Evolutionary conservation across 2,329 filamentous ascomycete genomes (phyloP), one percentile per base, ranked within the genome.

Genomic region (Chalaropsis ovoidea): DNA sequence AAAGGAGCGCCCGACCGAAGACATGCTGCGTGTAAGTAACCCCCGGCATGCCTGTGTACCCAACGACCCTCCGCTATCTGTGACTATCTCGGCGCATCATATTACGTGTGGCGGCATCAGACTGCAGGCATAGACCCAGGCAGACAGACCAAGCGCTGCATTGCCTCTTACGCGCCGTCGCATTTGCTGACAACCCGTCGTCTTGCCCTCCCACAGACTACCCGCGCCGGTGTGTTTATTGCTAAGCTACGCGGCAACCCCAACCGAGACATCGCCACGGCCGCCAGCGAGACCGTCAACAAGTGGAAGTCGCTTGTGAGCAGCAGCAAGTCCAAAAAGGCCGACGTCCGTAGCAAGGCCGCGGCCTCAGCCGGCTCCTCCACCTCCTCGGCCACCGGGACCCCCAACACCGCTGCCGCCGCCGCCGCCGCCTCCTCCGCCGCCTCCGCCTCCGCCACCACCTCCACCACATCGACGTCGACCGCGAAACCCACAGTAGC

Each of bases 161-260:
- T n/a, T n/a, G n/a, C 13, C 17, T 13, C 27, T 7, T 2, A 58
- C 54, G 54, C 54, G 54, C 54, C 24, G 8, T 39, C 35, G n/a
- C 24, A 22, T 19, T 39, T 35, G 54, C 54, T 58, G n/a, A 58
- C 54, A 58, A n/a, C 15, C 15, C 15, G 15, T 47, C 8, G 15
- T 3, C 27, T 13, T 58, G 54, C 27, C 27, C 47, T 60, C 45
- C 8, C 61, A 64, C 68, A 87, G 85, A 81, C 88, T 52, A 97
- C 93, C n/a, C 89, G 88, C 71, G 93, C 95, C 63, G 94, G 94
- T 71, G 87, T 96, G 70, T 85, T 88, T 62, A 89, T 97, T 69
- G 93, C 92, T 75, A 93, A 91, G 74, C 83, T 87, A 62, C 81
- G 85, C 64, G 77, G 88, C 68, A 91, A 95, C 75, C 76, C 85